Evolutionary conservation across 441 rosid genomes (phyloP).

Genomic region (Eutrema salsugineum): DNA sequence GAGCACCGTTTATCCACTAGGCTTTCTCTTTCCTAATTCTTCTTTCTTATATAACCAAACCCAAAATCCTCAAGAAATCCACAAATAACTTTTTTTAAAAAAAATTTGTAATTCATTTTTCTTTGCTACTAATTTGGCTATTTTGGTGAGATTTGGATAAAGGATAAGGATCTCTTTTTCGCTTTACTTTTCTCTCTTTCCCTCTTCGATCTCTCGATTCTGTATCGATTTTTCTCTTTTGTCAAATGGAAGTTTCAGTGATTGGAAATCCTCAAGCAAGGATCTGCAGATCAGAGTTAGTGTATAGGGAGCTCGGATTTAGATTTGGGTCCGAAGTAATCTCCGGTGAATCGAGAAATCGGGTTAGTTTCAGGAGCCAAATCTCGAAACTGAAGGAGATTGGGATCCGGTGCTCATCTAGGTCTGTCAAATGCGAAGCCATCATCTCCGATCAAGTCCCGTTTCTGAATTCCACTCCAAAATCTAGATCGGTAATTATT

Average conservation of each 20-base stretch:
- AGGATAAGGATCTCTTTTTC: neutral
- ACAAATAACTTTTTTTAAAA: neutral
- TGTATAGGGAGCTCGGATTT: constrained; percentile 33
- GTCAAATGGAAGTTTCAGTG: constrained; percentile 66
- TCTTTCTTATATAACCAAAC: constrained; percentile 21
- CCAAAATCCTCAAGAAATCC: neutral
- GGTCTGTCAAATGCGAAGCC: constrained; percentile 48
- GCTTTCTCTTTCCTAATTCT: neutral
- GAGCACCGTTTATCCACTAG: constrained; percentile 10
- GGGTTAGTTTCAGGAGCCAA: constrained; percentile 31
- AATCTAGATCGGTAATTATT: constrained; percentile 42
- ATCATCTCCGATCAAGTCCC: constrained; percentile 30
- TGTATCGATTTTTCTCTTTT: neutral
- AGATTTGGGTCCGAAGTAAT: constrained; percentile 13
- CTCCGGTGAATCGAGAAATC: constrained; percentile 21
- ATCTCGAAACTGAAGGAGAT: constrained; percentile 33
- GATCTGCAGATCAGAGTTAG: constrained; percentile 35
- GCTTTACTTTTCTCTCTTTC: neutral
- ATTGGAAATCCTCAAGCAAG: constrained; percentile 56
- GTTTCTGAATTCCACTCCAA: constrained; percentile 21
- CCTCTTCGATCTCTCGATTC: neutral
- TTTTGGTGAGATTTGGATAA: neutral
- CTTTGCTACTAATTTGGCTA: neutral
- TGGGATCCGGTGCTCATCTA: constrained; percentile 33
- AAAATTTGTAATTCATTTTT: neutral